Evolutionary conservation across 257 asterid species (phyloP), one percentile per base, ranked within the genome.

Genomic region (Coffea canephora): DNA sequence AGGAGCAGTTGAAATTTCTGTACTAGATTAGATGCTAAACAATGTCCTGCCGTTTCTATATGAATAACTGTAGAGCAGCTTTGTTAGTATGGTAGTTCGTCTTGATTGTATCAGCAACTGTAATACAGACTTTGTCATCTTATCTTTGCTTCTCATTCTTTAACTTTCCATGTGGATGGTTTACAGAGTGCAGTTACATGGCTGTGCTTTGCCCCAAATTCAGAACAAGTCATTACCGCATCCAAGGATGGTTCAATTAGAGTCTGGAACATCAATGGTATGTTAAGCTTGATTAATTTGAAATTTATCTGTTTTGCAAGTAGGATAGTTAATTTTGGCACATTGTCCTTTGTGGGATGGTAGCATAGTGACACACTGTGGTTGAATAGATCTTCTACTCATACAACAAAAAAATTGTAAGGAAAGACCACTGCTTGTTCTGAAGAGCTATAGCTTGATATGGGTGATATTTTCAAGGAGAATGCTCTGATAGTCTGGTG

Each of bases 121-220:
- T 39, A 27, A 6, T 61, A 19, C 64, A 49, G 74, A 73, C 23
- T 50, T 75, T 77, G 27, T 43, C 74, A 68, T 68, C 48, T 84
- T 73, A 59, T 49, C 76, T 45, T 48, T n/a, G 34, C 72, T 79
- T 77, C 50, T 71, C 34, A 62, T 52, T 45, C 49, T 62, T 52
- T 71, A 34, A 41, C 77, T 74, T 69, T 55, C 25, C 46, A 48
- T 46, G 46, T 80, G 72, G 64, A 50, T 84, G 61, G 79, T 86
- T 50, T 85, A 71, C 95, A 96, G 99, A 96, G 99, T 90, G 99
- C 99, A 12, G 99, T 96, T 73, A 96, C 98, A 43, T 96, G 99
- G 96, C 90, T 96, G 81, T 92, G 99, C 93, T 96, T 96, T 82
- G 74, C 88, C 80, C 96, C 93, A 66, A 89, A 89, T 86, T 96